A percentile compares a stretch with the other conserved stretches of the same genome.
These are phyloP conservation scores for Pleurotus sapidus DNA, from an alignment of 768 basidiomycete species.

Conservation along the genomic window DNA sequence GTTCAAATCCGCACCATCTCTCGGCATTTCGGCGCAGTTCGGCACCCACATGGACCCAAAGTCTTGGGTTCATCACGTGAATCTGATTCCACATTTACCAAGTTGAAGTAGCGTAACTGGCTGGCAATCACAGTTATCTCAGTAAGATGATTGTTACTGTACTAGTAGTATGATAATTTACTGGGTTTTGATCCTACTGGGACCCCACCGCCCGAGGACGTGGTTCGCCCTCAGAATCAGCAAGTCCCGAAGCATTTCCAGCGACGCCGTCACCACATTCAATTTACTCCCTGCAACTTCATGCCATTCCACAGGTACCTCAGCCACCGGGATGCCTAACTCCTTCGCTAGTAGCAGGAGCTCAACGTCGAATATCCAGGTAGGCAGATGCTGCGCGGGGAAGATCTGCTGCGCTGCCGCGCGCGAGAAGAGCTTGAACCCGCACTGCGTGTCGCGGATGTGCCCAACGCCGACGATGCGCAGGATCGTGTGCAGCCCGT, in stretches of 20 bases:
- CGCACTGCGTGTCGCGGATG: conserved; percentile 94
- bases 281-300: conserved; percentile 94
- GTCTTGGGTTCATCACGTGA: too few species aligned
- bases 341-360: conserved; percentile 82
- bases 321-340: conserved; percentile 72
- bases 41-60: too few species aligned
- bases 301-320: conserved; percentile 91
- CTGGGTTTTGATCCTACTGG: conserved; percentile 14
- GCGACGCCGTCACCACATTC: conserved; percentile 75
- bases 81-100: too few species aligned
- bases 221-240: conserved; percentile 83
- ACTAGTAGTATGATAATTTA: not conserved
- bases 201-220: conserved; percentile 71
- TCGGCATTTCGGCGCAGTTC: too few species aligned
- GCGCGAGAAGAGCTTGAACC: conserved; percentile 94
- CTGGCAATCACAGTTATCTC: too few species aligned
- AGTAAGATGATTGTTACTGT: too few species aligned
- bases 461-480: conserved; percentile 87
- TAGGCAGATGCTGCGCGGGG: conserved; percentile 80
- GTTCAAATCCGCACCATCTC: too few species aligned
- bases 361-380: conserved; percentile 98
- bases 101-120: too few species aligned
- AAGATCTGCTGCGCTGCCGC: conserved; percentile 79
- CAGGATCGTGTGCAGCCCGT: conserved; percentile 86
- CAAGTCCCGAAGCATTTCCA: conserved; percentile 89